These are phyloP conservation scores for Phanerochaete sordida DNA, from an alignment of 768 basidiomycete species.

Conservation along the genomic window DNA sequence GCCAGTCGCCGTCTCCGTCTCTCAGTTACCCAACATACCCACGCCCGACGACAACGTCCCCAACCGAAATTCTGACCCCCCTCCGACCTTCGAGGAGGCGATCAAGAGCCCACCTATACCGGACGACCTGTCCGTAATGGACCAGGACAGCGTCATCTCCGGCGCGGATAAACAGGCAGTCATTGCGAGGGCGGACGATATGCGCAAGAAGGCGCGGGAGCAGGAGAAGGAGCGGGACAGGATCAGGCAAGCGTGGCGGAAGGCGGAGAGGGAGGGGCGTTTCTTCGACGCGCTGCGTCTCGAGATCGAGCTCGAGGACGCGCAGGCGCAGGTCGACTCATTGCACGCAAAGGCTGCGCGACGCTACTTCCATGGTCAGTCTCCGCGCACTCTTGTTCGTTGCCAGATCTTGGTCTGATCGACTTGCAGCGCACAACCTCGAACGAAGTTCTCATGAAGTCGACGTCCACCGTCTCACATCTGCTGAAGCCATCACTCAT, in stretches of 20 bases:
- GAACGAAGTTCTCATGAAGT: constrained; percentile 26
- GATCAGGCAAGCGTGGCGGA: constrained; percentile 19
- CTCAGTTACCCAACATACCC: constrained; percentile 15
- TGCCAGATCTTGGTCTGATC: no score
- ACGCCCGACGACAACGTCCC: constrained; percentile 11
- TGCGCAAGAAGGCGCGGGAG: constrained; percentile 25
- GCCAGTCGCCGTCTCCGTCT: constrained; percentile 5
- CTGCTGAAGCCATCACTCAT: constrained; percentile 27
- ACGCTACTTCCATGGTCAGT: constrained; percentile 31
- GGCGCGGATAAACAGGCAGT: constrained; percentile 20
- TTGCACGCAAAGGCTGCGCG: constrained; percentile 31
- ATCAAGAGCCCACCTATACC: neutral
- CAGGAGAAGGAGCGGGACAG: constrained; percentile 24
- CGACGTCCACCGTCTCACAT: constrained; percentile 33
- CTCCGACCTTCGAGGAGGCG: constrained; percentile 8
- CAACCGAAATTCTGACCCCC: neutral
- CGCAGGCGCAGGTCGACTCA: constrained; percentile 23
- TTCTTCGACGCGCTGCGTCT: constrained; percentile 23
- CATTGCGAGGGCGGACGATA: constrained; percentile 25
- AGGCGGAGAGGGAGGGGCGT: constrained; percentile 22
- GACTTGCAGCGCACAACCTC: constrained; percentile 28
- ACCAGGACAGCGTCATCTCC: constrained; percentile 25
- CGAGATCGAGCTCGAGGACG: constrained; percentile 28
- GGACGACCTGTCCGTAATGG: constrained; percentile 8
- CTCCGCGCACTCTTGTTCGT: neutral